These are phyloP conservation scores for Monosporozyma solicola DNA, from an alignment of 805 yeast genomes.

Conservation along the genomic window DNA sequence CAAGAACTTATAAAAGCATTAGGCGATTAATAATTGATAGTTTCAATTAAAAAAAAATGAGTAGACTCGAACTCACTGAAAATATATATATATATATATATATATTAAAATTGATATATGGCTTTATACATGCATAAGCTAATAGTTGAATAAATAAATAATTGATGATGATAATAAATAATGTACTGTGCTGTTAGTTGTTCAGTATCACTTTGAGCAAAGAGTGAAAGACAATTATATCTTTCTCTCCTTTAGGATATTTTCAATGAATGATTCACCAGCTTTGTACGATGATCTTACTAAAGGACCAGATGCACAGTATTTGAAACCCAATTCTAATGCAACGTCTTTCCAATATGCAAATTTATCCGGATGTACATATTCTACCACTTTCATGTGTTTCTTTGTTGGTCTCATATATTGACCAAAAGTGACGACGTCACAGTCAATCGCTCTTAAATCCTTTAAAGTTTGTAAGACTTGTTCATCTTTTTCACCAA, in stretches of 20 bases:
- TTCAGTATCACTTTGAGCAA: no score
- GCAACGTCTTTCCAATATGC: conserved; percentile 89
- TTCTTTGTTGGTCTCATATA: conserved; percentile 98
- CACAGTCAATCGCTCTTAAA: conserved; percentile 68
- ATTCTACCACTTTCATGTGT: conserved; percentile 96
- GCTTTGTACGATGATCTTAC: conserved; percentile 97
- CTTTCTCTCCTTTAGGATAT: conserved; percentile 69
- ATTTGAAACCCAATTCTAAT: conserved; percentile 79
- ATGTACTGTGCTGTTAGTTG: no score
- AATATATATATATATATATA: no score
- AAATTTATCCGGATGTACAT: conserved; percentile 87
- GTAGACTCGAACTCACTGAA: no score
- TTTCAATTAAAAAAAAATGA: not conserved
- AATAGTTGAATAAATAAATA: conserved; percentile 1
- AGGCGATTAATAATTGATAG: conserved; percentile 23
- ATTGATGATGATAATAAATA: not conserved
- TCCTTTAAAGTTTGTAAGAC: conserved; percentile 65
- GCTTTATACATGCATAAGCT: not conserved
- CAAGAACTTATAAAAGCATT: conserved; percentile 45
- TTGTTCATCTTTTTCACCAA: conserved; percentile 94
- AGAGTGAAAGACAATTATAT: not conserved
- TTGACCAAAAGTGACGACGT: conserved; percentile 97
- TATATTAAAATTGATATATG: not conserved
- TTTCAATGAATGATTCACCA: conserved; percentile 95
- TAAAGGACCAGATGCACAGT: conserved; percentile 95